Evolutionary conservation across 495 filamentous ascomycete genomes (phyloP), one percentile per base, ranked within the genome.

Genomic region (Penicillium argentinense): DNA sequence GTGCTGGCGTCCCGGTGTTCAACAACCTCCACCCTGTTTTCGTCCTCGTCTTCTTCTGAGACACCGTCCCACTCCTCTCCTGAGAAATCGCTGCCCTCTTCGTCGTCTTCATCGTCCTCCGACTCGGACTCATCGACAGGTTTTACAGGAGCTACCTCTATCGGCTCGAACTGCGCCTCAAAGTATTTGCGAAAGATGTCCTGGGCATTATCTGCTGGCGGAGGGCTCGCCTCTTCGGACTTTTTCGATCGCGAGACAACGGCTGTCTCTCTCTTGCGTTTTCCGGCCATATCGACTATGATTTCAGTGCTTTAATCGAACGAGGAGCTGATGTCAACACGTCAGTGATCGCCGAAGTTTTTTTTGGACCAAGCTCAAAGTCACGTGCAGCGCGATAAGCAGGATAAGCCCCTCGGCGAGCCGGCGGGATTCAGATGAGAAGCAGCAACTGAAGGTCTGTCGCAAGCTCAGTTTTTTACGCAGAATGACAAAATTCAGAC

Each of bases 401-500:
- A n/a, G 55, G 44, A 59, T 55, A 45, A 39, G 56, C 54, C 67
- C 59, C 57, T 63, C 66, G 52, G 51, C 22, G 25, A 11, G 30
- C 30, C 30, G 30, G 30, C 9, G 2, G 30, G n/a, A 43, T 54
- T 51, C 47, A 45, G n/a, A n/a, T n/a, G n/a, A n/a, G n/a, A n/a
- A n/a, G n/a, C n/a, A n/a, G n/a, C n/a, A n/a, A n/a, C n/a, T n/a
- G n/a, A n/a, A n/a, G n/a, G n/a, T n/a, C n/a, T 47, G 22, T 39
- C 36, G 40, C 24, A 45, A 49, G 47, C 49, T 30, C 19, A 37
- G 16, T 33, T 33, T 8, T 11, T 22, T 75, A 61, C 8, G 13
- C 30, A 33, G 13, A 47, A 98, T 98, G 93, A 97, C 95, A 3
- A 80, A 83, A 59, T 98, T 97, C 66, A 78, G 93, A 11, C 95